A percentile compares a stretch with the other conserved stretches of the same genome.
Evolutionary conservation across 1,284 basidiomycete genomes (phyloP).

Genomic region (Erythrobasidium hasegawianum): DNA sequence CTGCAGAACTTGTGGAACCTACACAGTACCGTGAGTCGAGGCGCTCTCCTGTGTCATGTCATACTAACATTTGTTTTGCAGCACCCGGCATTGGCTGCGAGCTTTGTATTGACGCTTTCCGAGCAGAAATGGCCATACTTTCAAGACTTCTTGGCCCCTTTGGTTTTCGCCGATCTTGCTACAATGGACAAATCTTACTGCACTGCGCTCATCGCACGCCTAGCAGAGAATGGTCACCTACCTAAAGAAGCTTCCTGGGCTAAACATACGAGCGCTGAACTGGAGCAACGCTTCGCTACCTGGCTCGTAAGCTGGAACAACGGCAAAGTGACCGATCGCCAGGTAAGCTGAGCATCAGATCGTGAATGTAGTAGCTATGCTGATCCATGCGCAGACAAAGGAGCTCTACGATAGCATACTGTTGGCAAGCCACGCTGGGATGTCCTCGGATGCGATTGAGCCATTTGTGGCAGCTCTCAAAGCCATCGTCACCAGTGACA

Average conservation of each 20-base stretch:
- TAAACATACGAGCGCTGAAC: neutral
- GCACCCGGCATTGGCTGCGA: constrained; percentile 3
- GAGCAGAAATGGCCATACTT: constrained; percentile 24
- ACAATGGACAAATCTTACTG: neutral
- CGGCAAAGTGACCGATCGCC: constrained; percentile 20
- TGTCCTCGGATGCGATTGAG: too few species aligned
- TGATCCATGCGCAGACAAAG: constrained; percentile 32
- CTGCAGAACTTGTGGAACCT: constrained; percentile 17
- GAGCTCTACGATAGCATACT: constrained; percentile 39
- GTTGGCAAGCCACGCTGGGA: neutral
- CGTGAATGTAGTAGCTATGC: too few species aligned
- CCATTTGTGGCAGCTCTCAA: neutral
- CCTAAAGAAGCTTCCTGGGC: neutral
- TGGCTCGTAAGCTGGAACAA: constrained; percentile 34
- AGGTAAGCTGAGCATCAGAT: constrained; percentile 24
- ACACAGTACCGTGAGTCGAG: constrained; percentile 1
- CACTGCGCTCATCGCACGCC: constrained; percentile 9
- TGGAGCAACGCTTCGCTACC: constrained; percentile 1
- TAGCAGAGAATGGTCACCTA: constrained; percentile 3
- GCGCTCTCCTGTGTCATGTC: too few species aligned
- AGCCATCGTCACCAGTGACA: neutral
- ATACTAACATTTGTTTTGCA: neutral
- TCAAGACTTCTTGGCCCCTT: constrained; percentile 19
- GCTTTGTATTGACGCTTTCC: constrained; percentile 7
- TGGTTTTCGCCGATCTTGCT: neutral